Evolutionary conservation across 139 green algal genomes (phyloP).

Genomic region (Diplosphaera chodatii): DNA sequence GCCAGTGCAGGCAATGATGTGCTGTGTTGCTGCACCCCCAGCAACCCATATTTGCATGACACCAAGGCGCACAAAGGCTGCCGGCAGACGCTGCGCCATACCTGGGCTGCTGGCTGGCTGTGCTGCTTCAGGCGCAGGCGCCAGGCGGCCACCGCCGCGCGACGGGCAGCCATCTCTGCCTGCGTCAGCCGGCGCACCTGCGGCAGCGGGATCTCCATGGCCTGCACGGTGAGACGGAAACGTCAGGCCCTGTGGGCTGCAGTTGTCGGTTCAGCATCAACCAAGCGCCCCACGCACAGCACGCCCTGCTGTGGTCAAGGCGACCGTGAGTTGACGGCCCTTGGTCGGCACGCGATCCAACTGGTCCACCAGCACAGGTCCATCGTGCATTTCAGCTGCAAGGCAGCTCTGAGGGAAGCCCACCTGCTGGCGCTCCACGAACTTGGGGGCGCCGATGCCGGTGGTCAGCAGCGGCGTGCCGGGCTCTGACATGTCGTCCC

Average conservation of each 20-base stretch:
- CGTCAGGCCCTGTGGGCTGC: no score
- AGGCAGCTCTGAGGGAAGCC: background rate
- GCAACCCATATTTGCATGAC: no score
- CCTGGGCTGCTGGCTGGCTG: background rate
- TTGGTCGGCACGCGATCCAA: no score
- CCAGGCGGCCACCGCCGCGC: background rate
- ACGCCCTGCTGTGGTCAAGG: no score
- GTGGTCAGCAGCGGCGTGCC: background rate
- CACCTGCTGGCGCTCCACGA: constrained; percentile 36
- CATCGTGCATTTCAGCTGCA: background rate
- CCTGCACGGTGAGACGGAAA: background rate
- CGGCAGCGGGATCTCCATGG: constrained; percentile 9
- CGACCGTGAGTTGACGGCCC: no score
- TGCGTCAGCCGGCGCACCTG: constrained; percentile 2
- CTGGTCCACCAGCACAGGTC: no score
- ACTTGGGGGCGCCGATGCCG: constrained; percentile 26
- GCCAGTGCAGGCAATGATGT: no score
- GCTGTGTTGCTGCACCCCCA: no score
- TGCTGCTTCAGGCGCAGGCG: background rate
- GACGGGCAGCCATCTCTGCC: background rate
- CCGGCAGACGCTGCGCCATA: background rate
- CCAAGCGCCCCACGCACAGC: background rate
- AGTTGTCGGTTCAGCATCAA: no score
- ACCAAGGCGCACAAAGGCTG: background rate
- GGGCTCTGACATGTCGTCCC: constrained; percentile 16